phyloP scores from a whole-genome alignment of 2,329 filamentous ascomycete genomes.

The Colletotrichum sp. region DNA sequence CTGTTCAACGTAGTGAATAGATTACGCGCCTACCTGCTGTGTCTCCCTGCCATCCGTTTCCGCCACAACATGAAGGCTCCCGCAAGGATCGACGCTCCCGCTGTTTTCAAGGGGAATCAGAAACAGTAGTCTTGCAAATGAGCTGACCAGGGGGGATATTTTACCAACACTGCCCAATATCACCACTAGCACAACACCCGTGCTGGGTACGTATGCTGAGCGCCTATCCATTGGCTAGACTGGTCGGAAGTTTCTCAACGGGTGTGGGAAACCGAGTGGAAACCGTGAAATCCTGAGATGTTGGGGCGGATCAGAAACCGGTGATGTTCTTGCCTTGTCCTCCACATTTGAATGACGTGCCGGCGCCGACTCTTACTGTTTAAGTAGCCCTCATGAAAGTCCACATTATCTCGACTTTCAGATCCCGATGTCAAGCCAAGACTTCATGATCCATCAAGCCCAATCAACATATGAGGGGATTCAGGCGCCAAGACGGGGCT shows the following conservation, averaged over 20 bases:
- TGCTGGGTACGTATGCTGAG: background rate
- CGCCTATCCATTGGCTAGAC: background rate
- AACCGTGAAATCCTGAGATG: background rate
- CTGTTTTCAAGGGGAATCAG: background rate
- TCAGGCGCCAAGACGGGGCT: background rate
- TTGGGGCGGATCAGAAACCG: background rate
- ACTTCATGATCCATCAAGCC: background rate
- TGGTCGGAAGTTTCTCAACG: background rate
- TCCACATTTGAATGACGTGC: background rate
- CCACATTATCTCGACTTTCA: background rate
- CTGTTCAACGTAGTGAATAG: background rate
- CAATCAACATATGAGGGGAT: background rate
- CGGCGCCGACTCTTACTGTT: background rate
- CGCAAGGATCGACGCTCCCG: background rate
- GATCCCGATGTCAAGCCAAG: background rate
- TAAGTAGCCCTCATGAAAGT: background rate
- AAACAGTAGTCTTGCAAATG: background rate
- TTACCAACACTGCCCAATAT: background rate
- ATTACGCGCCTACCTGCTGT: background rate
- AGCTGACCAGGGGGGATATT: background rate
- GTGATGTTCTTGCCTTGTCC: background rate
- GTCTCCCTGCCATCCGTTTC: background rate
- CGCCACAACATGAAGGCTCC: background rate
- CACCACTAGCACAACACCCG: background rate
- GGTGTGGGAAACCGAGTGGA: background rate